Evolutionary conservation across 176 grass and related monocot genomes (phyloP), one percentile per base, ranked within the genome.

Genomic region (Ensete ventricosum): DNA sequence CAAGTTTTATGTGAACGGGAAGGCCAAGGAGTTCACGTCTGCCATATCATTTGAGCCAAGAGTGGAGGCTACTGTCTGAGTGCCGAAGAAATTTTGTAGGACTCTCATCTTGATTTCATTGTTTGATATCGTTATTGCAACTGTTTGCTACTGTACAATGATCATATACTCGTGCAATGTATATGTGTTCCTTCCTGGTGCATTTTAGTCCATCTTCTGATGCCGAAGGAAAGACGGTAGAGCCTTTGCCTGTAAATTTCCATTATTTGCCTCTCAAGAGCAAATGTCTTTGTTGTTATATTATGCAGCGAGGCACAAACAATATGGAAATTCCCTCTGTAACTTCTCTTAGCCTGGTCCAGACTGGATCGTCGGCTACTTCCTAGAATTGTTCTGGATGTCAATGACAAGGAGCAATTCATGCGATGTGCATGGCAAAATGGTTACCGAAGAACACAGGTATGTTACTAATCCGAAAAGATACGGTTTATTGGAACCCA

Each of bases 21-120:
- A 70, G 75, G 64, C 49, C 81, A 79, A 77, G 77, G 91, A 86
- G 76, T 99, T 91, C 80, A 83, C 91, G 69, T 88, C 91, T 68
- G 86, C 88, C 19, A 84, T 99, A 86, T 85, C 88, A 34, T 99
- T 94, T 70, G 96, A 99, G 76, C 96, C 96, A 19, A 89, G 96
- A 77, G 76, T 99, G 48, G 96, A 99, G 76, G 88, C 79, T 55
- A 43, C 80, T 79, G 86, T 89, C 27, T 94, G 72, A 79, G 72
- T 19, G 9, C 51, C 2, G 19, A 68, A 14, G 17, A 69, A 43
- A 3, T 75, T 43, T 78, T 68, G 24, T 22, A 63, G 2, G 14
- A 19, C 17, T 50, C 27, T 69, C 66, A 14, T 64, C 3, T 55
- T 83, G 79, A 64, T 86, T 78, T 52, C 17, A 66, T 66, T 62